Evolutionary conservation across 2,329 filamentous ascomycete species (phyloP).

Genomic region (Nemania abortiva): DNA sequence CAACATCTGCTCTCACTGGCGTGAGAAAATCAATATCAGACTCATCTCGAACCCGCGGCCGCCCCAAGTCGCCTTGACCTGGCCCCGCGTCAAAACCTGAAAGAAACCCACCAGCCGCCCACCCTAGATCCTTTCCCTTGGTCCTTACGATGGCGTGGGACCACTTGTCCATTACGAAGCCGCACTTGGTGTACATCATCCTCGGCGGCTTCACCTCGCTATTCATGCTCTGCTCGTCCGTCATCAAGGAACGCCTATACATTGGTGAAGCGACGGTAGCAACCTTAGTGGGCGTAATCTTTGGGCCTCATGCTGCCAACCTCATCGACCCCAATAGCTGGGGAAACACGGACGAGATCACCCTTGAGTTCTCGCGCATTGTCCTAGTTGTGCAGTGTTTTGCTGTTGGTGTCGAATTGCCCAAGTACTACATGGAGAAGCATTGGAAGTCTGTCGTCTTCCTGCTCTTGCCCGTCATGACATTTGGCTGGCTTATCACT

Average conservation of each 20-base stretch:
- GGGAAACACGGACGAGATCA: constrained; percentile 88
- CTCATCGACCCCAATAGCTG: constrained; percentile 81
- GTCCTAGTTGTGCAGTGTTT: constrained; percentile 94
- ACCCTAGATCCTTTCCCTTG: constrained; percentile 15
- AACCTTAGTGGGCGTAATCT: constrained; percentile 87
- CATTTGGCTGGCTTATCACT: constrained; percentile 91
- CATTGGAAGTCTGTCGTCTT: constrained; percentile 95
- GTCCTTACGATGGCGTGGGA: constrained; percentile 76
- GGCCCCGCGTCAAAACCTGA: constrained; percentile 25
- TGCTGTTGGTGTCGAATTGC: constrained; percentile 89
- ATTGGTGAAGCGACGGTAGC: constrained; percentile 98
- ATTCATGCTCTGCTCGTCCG: constrained; percentile 97
- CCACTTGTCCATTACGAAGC: constrained; percentile 87
- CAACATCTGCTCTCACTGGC: constrained; percentile 38
- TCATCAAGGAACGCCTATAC: constrained; percentile 98
- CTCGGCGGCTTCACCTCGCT: constrained; percentile 96
- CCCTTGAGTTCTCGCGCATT: constrained; percentile 88
- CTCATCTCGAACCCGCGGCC: constrained; percentile 46
- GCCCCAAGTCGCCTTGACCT: constrained; percentile 38
- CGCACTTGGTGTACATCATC: constrained; percentile 98
- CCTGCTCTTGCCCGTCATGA: constrained; percentile 95
- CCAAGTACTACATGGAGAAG: constrained; percentile 95
- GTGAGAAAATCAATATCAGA: constrained; percentile 38
- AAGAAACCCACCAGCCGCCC: background rate
- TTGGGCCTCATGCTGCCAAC: constrained; percentile 85